Evolutionary conservation across 345 rosid species (phyloP).

Genomic region (Isatis tinctoria): DNA sequence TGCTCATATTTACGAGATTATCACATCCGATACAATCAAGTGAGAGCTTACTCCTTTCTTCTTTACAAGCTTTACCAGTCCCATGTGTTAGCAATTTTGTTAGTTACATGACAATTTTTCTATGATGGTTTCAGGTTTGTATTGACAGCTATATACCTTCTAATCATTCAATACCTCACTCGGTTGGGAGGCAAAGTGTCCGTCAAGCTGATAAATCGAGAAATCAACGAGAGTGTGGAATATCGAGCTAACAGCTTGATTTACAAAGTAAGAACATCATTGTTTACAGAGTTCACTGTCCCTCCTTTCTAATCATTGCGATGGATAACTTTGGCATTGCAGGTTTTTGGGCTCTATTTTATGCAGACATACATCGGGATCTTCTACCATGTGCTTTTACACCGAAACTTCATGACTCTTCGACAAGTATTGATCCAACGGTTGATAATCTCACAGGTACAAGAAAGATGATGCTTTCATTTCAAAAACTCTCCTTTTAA

Average conservation of each 20-base stretch:
- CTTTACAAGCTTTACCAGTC: neutral
- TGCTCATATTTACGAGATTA: conserved; percentile 83
- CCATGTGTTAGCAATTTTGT: neutral
- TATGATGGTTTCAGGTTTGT: conserved; percentile 58
- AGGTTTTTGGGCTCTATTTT: conserved; percentile 94
- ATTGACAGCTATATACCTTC: conserved; percentile 76
- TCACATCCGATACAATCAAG: conserved; percentile 55
- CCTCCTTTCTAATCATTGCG: neutral
- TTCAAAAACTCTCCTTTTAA: neutral
- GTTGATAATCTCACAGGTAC: conserved; percentile 63
- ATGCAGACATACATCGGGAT: conserved; percentile 95
- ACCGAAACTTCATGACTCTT: conserved; percentile 78
- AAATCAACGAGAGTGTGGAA: conserved; percentile 68
- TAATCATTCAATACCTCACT: conserved; percentile 77
- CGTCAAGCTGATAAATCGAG: conserved; percentile 68
- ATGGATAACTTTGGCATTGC: conserved; percentile 29
- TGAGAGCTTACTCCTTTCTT: conserved; percentile 34
- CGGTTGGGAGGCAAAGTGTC: conserved; percentile 78
- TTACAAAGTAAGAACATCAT: conserved; percentile 57
- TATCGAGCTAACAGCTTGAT: conserved; percentile 82
- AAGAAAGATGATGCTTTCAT: neutral
- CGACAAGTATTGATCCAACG: conserved; percentile 81
- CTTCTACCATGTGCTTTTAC: conserved; percentile 91
- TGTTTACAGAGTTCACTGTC: neutral
- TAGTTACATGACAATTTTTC: conserved; percentile 16